phyloP scores from a whole-genome alignment of 257 asterid genomes.

The Forsythia suspensa region DNA sequence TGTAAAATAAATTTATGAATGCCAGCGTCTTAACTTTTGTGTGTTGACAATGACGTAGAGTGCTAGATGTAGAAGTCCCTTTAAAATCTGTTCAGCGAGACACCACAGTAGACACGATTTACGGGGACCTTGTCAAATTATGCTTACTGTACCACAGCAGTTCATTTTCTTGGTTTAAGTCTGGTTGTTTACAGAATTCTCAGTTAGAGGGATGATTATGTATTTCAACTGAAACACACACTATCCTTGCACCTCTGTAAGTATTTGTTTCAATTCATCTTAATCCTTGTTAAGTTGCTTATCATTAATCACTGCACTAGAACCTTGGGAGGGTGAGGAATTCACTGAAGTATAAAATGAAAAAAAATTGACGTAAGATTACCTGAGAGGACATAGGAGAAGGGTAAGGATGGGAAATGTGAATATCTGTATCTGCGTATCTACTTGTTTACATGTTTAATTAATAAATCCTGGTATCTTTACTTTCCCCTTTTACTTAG shows the following conservation, averaged over 20 bases:
- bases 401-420: neutral
- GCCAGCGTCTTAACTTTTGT: neutral
- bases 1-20: slow-evolving; percentile 5
- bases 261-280: neutral
- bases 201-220: neutral
- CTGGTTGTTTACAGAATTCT: neutral
- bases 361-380: neutral
- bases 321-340: neutral
- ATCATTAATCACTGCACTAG: neutral
- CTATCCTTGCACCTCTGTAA: neutral
- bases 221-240: neutral
- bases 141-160: neutral
- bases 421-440: neutral
- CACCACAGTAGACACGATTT: neutral
- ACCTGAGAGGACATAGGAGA: too few species aligned
- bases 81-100: neutral
- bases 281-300: neutral
- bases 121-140: neutral
- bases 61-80: neutral
- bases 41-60: neutral
- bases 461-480: neutral
- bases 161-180: neutral
- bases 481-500: neutral
- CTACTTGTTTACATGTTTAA: neutral
- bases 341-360: neutral